These are phyloP conservation scores for Piromyces finnis DNA, from an alignment of 192 early-diverging fungal genomes.

Conservation along the genomic window DNA sequence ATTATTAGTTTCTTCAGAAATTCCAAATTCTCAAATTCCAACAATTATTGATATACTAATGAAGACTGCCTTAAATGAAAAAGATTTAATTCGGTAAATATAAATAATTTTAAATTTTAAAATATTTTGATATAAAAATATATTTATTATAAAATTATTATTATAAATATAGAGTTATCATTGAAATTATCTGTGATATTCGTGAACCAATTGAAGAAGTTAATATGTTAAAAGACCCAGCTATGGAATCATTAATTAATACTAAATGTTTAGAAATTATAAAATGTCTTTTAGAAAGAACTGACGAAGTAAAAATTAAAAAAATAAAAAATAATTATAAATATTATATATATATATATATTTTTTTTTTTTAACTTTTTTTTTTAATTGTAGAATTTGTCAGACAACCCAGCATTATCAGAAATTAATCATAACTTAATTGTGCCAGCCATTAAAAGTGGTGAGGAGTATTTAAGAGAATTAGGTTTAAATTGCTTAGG, in stretches of 20 bases:
- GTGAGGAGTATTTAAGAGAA: constrained; percentile 47
- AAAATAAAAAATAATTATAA: no score
- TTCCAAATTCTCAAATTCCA: constrained; percentile 57
- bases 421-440: constrained; percentile 54
- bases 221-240: constrained; percentile 1
- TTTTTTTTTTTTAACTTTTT: no score
- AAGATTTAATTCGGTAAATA: constrained; percentile 60
- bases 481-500: constrained; percentile 69
- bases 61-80: constrained; percentile 56
- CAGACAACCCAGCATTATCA: constrained; percentile 52
- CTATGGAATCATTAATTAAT: neutral
- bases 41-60: constrained; percentile 60
- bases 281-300: neutral
- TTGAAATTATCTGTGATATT: constrained; percentile 67
- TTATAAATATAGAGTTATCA: constrained; percentile 36
- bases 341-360: no score
- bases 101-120: no score
- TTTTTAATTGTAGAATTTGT: constrained; percentile 21
- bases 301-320: neutral
- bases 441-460: constrained; percentile 48
- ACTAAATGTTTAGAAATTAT: neutral
- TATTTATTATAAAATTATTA: no score
- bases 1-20: constrained; percentile 53
- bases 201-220: constrained; percentile 23
- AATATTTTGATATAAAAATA: no score